phyloP scores from a whole-genome alignment of 768 basidiomycete species.

The Cystobasidium ongulense region DNA sequence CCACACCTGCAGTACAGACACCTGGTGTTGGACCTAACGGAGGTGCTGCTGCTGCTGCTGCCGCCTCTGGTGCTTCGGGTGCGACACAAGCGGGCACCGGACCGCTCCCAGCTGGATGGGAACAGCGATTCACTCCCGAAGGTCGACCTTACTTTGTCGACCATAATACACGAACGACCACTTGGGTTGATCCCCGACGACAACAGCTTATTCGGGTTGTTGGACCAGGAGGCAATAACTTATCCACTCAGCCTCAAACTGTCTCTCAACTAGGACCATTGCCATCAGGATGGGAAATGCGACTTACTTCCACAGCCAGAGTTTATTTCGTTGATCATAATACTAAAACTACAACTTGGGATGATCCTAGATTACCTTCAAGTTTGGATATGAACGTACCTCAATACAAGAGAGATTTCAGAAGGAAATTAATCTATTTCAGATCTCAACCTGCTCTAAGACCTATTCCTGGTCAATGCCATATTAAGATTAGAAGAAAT shows the following conservation, averaged over 20 bases:
- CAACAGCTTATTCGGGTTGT: conserved; percentile 95
- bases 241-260: conserved; percentile 82
- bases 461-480: conserved; percentile 95
- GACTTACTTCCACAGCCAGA: conserved; percentile 90
- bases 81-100: conserved; percentile 69
- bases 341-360: conserved; percentile 99
- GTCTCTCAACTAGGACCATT: conserved; percentile 94
- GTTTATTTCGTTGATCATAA: conserved; percentile 99
- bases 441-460: conserved; percentile 96
- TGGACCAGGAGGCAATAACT: conserved; percentile 81
- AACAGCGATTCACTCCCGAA: conserved; percentile 96
- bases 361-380: conserved; percentile 91
- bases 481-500: conserved; percentile 94
- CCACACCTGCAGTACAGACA: conserved; percentile 29
- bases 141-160: conserved; percentile 98
- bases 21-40: conserved; percentile 35
- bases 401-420: conserved; percentile 99
- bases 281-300: conserved; percentile 99
- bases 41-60: conserved; percentile 36
- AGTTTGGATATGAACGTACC: conserved; percentile 93
- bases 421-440: conserved; percentile 99
- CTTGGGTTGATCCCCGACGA: conserved; percentile 98
- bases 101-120: conserved; percentile 92
- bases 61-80: conserved; percentile 41
- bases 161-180: conserved; percentile 97